Conservation (phyloP, 352 stramenopile species). For the Blastocystis sp. region DNA sequence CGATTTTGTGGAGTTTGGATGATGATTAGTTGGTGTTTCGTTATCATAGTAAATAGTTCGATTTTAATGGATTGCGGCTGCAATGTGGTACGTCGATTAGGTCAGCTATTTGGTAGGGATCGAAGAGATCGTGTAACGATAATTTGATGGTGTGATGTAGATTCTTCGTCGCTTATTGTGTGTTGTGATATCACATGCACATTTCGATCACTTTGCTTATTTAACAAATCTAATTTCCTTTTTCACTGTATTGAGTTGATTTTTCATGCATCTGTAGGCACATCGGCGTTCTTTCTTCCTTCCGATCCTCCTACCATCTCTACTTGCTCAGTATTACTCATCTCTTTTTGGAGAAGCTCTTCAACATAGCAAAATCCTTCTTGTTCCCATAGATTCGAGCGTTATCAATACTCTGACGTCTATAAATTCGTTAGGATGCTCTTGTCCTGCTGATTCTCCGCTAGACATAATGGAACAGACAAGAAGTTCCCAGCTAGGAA, state of each 20-base stretch:
- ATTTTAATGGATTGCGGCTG: constrained; percentile 26
- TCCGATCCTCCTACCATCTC: background rate
- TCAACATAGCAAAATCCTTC: background rate
- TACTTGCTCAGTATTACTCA: background rate
- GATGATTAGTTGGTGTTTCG: background rate
- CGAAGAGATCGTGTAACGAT: background rate
- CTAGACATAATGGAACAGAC: background rate
- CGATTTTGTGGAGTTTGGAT: background rate
- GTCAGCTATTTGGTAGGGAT: background rate
- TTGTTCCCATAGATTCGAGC: background rate
- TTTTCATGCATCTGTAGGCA: background rate
- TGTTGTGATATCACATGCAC: constrained; percentile 18
- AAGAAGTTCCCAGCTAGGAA: background rate
- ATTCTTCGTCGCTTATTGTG: background rate
- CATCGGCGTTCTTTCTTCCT: constrained; percentile 20
- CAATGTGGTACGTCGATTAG: background rate
- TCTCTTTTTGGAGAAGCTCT: background rate
- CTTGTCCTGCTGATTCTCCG: background rate
- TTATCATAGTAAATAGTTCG: background rate
- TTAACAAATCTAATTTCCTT: background rate
- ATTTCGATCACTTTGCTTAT: constrained; percentile 41
- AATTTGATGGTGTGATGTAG: background rate
- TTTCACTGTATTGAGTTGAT: background rate
- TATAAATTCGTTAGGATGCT: background rate
- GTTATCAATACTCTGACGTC: background rate